Evolutionary conservation across 768 basidiomycete species (phyloP), one percentile per base, ranked within the genome.

Genomic region (Phanerochaete carnosa): DNA sequence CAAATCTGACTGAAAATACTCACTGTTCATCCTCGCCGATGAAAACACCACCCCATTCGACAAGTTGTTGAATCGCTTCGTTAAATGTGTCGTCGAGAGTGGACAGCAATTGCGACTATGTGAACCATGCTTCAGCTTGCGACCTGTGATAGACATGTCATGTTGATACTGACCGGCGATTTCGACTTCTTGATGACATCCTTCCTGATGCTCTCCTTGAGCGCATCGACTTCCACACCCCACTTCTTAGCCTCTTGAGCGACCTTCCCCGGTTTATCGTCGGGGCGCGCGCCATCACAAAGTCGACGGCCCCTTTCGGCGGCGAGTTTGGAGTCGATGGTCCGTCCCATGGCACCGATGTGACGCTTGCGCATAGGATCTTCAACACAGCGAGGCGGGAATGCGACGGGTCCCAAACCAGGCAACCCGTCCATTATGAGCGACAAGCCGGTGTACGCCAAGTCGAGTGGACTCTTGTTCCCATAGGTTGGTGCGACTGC

Each of bases 51-150:
- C 88, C 89, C 84, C 87, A 91, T 68, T 85, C 79, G 49, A 83
- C 76, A 56, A 94, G 75, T 66, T 94, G 86, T 64, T 88, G 84
- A 61, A 95, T 85, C 23, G 92, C 92, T 70, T 89, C 86, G 65
- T 86, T 79, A 68, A 91, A 94, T 45, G 87, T 83, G 57, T 90
- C 89, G 68, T 88, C 85, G 67, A 90, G 90, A 12, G 74, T 76
- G 25, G 57, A 75, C 61, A 83, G 73, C 68, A 88, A 75, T 61
- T 82, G 79, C 35, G 81, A 77, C 89, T 90, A 45, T 46, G 19
- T 15, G 23, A 46, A 25, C 3, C 0, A 26, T 51, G 26, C 8
- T 57, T 59, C 35, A 50, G 37, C 35, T 30, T 29, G 32, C 43
- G n/a, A 52, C 43, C 19, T 12, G 51, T 29, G 12, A 25, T 6